Base-by-base conservation (phyloP, 2,329 filamentous ascomycete species). In the Aquanectria penicillioides region DNA sequence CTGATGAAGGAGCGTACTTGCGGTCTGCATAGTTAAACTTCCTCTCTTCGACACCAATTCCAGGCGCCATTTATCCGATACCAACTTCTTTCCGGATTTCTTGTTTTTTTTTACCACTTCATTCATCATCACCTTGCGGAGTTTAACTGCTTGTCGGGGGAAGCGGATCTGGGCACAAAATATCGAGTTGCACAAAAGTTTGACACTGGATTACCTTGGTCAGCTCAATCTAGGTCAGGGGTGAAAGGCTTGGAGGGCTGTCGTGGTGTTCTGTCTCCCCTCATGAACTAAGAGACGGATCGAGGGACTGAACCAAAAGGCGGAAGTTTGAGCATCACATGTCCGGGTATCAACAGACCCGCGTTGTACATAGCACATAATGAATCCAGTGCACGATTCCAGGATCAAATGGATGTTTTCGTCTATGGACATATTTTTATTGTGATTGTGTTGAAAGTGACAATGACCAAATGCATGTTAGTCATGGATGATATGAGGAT, bases 1-100 rank as follows among this genome's bases (percentile, higher is more conserved):
- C 69, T 88, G 69, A 91, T 91, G 87, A 83, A 82, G 66, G 78
- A 88, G 75, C 80, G 89, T 69, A 89, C 86, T 1, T 73, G 75
- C 51, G 83, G 83, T 61, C 75, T 82, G 52, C 83, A 85, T 69
- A 68, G 69, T 38, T 66, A 55, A 57, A 34, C 28, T 23, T 17
- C 12, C 20, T 23, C 23, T 13, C 17, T 31, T 29, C 38, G n/a
- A 38, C 33, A 22, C 20, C 22, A 36, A 36, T 41, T 37, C 23
- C 34, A 47, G 33, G 38, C 38, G 36, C 36, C 22, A 26, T 57
- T 47, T 34, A 50, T 59, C 49, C 26, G 48, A 59, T 53, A 54
- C 17, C 47, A 57, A 36, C 20, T 56, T 46, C 28, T 44, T 57
- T 50, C 29, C 44, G 40, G 22, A 47, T 37, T 58, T 43, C 25